These are phyloP conservation scores for Pichia manshurica DNA, from an alignment of 805 yeast species.

Conservation along the genomic window DNA sequence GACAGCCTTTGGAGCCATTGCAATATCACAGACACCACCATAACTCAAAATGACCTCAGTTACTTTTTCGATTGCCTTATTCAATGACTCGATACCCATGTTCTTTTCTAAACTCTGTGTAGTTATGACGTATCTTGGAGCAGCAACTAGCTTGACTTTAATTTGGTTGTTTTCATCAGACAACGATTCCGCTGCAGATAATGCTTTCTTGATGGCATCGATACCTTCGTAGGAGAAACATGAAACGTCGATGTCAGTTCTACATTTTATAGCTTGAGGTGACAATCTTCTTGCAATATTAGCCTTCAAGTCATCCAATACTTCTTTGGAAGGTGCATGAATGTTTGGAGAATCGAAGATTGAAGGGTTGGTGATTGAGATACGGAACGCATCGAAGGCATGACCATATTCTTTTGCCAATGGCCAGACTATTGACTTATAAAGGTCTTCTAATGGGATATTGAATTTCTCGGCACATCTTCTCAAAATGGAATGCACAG, in stretches of 20 bases:
- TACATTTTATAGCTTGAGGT: slow-evolving; percentile 94
- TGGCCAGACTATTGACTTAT: slow-evolving; percentile 95
- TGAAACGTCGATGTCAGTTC: slow-evolving; percentile 98
- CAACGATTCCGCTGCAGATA: slow-evolving; percentile 77
- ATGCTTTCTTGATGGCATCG: slow-evolving; percentile 89
- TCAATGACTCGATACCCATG: slow-evolving; percentile 75
- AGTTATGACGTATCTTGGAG: slow-evolving; percentile 91
- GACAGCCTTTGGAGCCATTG: slow-evolving; percentile 98
- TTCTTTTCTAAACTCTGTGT: slow-evolving; percentile 89
- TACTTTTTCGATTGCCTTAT: slow-evolving; percentile 73
- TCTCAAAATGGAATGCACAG: slow-evolving; percentile 96
- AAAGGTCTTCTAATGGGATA: slow-evolving; percentile 77
- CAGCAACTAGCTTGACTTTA: slow-evolving; percentile 93
- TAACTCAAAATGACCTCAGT: slow-evolving; percentile 59
- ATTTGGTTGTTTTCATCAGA: slow-evolving; percentile 83
- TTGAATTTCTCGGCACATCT: slow-evolving; percentile 97
- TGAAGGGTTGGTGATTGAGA: slow-evolving; percentile 85
- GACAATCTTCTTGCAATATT: slow-evolving; percentile 92
- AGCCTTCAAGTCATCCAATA: slow-evolving; percentile 75
- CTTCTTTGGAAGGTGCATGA: slow-evolving; percentile 61
- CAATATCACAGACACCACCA: slow-evolving; percentile 85
- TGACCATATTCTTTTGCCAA: slow-evolving; percentile 92
- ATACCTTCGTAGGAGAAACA: slow-evolving; percentile 97
- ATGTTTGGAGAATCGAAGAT: slow-evolving; percentile 68
- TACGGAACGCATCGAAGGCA: slow-evolving; percentile 94